Evolutionary conservation across 257 asterid species (phyloP).

Genomic region (Echium plantagineum): DNA sequence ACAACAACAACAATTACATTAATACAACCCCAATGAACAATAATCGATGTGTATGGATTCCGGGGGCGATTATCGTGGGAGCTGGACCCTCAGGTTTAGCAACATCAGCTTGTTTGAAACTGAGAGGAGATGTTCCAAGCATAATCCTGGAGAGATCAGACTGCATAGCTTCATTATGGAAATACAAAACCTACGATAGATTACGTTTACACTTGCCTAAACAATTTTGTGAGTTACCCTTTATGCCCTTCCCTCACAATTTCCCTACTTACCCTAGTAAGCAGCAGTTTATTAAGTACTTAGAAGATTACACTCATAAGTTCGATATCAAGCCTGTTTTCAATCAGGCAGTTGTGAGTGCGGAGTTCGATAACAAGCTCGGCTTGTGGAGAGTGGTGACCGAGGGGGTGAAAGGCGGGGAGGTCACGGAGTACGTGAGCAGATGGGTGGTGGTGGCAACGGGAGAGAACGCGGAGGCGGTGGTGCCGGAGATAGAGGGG

Average conservation of each 20-base stretch:
- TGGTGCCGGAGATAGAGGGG: slow-evolving; percentile 42
- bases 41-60: slow-evolving; percentile 20
- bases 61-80: slow-evolving; percentile 54
- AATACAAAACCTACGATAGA: slow-evolving; percentile 59
- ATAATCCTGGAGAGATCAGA: slow-evolving; percentile 45
- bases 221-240: slow-evolving; percentile 60
- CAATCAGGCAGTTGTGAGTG: slow-evolving; percentile 27
- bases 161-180: slow-evolving; percentile 72
- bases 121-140: slow-evolving; percentile 29
- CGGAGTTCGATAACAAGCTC: slow-evolving; percentile 26
- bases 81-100: slow-evolving; percentile 78
- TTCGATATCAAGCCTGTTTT: slow-evolving; percentile 49
- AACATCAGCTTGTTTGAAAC: slow-evolving; percentile 50
- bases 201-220: slow-evolving; percentile 61
- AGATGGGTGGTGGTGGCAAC: slow-evolving; percentile 62
- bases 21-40: not conserved
- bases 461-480: slow-evolving; percentile 70
- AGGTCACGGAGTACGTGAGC: slow-evolving; percentile 27
- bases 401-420: not conserved
- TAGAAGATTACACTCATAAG: slow-evolving; percentile 37
- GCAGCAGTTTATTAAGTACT: slow-evolving; percentile 43
- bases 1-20: no score
- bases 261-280: slow-evolving; percentile 61
- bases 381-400: slow-evolving; percentile 43
- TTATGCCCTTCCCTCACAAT: slow-evolving; percentile 46